These are phyloP conservation scores for Plantago ovata DNA, from an alignment of 257 asterid species.

Conservation along the genomic window DNA sequence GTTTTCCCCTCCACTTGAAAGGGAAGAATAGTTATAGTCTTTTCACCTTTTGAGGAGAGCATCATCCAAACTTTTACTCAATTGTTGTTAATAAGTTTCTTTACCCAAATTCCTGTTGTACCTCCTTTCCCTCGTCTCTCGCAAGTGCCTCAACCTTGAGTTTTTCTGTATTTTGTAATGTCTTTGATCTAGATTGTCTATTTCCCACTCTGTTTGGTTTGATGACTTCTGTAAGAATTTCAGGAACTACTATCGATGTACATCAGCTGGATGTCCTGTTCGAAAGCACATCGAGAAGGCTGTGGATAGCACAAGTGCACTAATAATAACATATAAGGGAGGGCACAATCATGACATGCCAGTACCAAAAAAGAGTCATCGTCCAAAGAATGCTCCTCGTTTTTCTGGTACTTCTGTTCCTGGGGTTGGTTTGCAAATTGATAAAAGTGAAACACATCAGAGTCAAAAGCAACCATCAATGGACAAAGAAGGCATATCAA, in stretches of 20 bases:
- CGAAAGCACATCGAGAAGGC: conserved; percentile 85
- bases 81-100: no score
- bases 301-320: conserved; percentile 47
- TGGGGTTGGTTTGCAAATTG: conserved; percentile 23
- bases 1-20: no score
- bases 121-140: no score
- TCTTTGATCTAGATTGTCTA: background rate
- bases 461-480: conserved; percentile 57
- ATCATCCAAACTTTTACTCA: no score
- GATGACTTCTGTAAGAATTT: conserved; percentile 18
- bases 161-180: background rate
- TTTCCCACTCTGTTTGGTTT: conserved; percentile 10
- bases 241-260: conserved; percentile 92
- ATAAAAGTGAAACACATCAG: conserved; percentile 25
- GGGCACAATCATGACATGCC: conserved; percentile 81
- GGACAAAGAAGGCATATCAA: conserved; percentile 53
- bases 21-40: no score
- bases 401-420: conserved; percentile 40
- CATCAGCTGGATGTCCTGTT: conserved; percentile 89
- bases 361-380: conserved; percentile 62
- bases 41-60: no score
- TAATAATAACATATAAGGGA: conserved; percentile 73
- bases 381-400: conserved; percentile 38
- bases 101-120: no score
- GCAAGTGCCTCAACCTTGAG: conserved; percentile 1